phyloP scores from a whole-genome alignment of 768 basidiomycete genomes.

The Pleurotus platypus region DNA sequence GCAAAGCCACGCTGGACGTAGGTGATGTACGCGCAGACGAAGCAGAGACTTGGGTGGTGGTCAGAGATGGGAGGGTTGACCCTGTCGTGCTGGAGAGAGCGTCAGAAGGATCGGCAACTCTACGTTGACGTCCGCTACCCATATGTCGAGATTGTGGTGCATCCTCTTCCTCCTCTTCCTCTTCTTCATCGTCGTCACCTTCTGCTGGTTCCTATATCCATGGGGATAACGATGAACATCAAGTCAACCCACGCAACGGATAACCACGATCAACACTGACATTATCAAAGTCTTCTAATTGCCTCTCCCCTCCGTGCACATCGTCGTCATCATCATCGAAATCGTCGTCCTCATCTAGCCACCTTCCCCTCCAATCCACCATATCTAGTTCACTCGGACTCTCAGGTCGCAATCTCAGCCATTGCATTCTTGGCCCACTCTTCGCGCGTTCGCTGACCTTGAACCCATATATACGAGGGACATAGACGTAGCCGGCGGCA shows the following conservation, averaged over 20 bases:
- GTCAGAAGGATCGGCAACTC: neutral
- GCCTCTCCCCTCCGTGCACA: conserved; percentile 65
- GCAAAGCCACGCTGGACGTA: conserved; percentile 41
- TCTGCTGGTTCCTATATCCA: conserved; percentile 44
- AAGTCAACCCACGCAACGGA: too few relatives aligned
- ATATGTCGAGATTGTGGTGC: conserved; percentile 27
- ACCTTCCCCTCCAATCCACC: conserved; percentile 89
- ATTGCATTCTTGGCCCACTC: conserved; percentile 95
- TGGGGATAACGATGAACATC: too few relatives aligned
- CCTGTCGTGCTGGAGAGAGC: neutral
- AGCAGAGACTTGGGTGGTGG: conserved; percentile 34
- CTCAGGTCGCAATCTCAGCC: conserved; percentile 87
- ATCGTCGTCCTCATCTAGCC: conserved; percentile 66
- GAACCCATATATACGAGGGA: conserved; percentile 95
- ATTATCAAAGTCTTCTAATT: conserved; percentile 86
- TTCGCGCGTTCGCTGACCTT: conserved; percentile 94
- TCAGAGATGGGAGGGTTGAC: conserved; percentile 10
- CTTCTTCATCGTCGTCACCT: conserved; percentile 53
- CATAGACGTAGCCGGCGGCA: conserved; percentile 83
- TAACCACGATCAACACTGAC: conserved; percentile 32
- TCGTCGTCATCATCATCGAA: conserved; percentile 70
- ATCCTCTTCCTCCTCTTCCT: conserved; percentile 60
- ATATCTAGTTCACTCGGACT: conserved; percentile 74
- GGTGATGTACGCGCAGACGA: conserved; percentile 49
- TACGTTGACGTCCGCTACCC: conserved; percentile 8